These are phyloP conservation scores for Ophiorrhiza pumila DNA, from an alignment of 257 asterid species.

Conservation along the genomic window DNA sequence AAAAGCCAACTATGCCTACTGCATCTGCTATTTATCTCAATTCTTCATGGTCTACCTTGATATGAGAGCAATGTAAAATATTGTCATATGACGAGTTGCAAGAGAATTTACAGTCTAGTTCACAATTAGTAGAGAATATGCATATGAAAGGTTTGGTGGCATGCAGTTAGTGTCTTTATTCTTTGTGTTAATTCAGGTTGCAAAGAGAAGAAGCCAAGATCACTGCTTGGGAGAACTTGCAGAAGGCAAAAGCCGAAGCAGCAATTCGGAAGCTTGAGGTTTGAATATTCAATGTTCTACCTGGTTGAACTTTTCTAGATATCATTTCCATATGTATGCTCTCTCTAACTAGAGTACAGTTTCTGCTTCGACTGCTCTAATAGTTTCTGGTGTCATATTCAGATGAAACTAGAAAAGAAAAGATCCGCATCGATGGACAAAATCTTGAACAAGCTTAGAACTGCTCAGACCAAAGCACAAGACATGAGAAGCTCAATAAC, in stretches of 20 bases:
- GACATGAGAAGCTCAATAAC: constrained; percentile 47
- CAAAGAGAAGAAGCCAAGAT: constrained; percentile 35
- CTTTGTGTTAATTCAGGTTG: constrained; percentile 14
- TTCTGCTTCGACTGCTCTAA: not conserved
- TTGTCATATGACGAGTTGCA: no score
- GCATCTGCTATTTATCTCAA: not conserved
- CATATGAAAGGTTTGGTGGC: not conserved
- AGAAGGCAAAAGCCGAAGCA: constrained; percentile 43
- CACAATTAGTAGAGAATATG: no score
- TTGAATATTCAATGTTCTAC: not conserved
- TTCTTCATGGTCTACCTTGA: not conserved
- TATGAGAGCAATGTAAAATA: not conserved
- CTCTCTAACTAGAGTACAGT: not conserved
- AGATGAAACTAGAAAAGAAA: constrained; percentile 78
- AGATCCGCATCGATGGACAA: constrained; percentile 69
- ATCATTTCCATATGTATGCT: not conserved
- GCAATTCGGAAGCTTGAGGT: constrained; percentile 38
- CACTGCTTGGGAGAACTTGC: constrained; percentile 39
- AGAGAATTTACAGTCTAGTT: no score
- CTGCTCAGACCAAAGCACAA: constrained; percentile 54
- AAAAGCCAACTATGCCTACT: not conserved
- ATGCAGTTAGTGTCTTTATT: not conserved
- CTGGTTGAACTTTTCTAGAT: not conserved
- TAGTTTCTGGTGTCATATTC: not conserved
- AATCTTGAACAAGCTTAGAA: constrained; percentile 54